Percentiles rank a stretch among this genome's conserved stretches.
Conservation (phyloP, 257 asterid genomes). For the Solanum sejunctum region DNA sequence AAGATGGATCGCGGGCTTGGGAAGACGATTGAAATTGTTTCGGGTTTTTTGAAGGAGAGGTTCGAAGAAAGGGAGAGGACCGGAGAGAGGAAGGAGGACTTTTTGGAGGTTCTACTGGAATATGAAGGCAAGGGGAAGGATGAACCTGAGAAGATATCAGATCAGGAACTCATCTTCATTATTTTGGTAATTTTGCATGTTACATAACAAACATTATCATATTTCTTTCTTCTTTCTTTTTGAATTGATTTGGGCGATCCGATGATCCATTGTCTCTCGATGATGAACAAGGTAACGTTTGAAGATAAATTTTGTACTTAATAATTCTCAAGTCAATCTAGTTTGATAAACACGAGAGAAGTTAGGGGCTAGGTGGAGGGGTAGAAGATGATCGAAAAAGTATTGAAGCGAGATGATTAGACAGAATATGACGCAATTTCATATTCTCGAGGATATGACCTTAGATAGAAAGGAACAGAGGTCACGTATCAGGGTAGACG, state of each 20-base stretch:
- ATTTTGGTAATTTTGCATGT: constrained; percentile 23
- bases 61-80: not conserved
- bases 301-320: not conserved
- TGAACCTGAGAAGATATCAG: constrained; percentile 29
- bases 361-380: too few species aligned
- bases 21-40: constrained; percentile 19
- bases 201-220: not conserved
- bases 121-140: constrained; percentile 20
- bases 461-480: too few species aligned
- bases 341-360: not conserved
- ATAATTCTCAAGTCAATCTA: not conserved
- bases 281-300: not conserved
- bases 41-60: constrained; percentile 31
- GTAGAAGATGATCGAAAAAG: too few species aligned
- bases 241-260: not conserved
- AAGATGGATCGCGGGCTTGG: constrained; percentile 23
- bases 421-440: too few species aligned
- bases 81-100: constrained; percentile 21
- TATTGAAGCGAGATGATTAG: too few species aligned
- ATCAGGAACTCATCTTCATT: constrained; percentile 29
- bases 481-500: too few species aligned
- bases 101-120: constrained; percentile 42
- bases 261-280: not conserved
- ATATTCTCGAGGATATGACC: too few species aligned
- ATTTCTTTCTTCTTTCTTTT: not conserved